phyloP scores from a whole-genome alignment of 208 protist genomes.

The Trypanosoma cruzi region DNA sequence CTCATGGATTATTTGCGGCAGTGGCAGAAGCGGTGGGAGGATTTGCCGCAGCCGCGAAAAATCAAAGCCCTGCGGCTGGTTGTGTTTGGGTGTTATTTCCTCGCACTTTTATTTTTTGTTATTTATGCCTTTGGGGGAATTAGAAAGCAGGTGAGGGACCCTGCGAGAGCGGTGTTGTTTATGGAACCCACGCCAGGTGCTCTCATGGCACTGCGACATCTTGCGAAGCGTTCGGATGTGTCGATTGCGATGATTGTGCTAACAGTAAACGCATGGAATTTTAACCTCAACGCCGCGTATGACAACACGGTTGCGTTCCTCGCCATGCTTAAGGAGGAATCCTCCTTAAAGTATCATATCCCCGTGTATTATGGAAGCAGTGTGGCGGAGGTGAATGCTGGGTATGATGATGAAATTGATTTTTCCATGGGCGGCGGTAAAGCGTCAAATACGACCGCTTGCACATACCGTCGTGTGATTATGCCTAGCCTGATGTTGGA shows the following conservation, averaged over 20 bases:
- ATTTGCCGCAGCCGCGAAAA: conserved; percentile 71
- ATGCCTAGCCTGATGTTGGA: conserved; percentile 7
- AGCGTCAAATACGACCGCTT: conserved; percentile 14
- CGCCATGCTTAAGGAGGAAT: conserved; percentile 40
- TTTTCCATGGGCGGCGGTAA: not conserved
- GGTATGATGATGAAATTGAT: conserved; percentile 15
- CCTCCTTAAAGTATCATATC: conserved; percentile 31
- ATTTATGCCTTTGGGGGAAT: conserved; percentile 77
- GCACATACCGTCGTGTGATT: conserved; percentile 32
- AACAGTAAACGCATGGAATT: conserved; percentile 41
- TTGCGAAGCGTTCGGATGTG: conserved; percentile 65
- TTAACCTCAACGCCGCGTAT: conserved; percentile 32
- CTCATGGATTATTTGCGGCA: conserved; percentile 50
- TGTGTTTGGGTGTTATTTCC: conserved; percentile 52
- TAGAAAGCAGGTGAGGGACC: conserved; percentile 29
- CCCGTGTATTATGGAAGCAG: conserved; percentile 54
- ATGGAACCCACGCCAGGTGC: conserved; percentile 65
- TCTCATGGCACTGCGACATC: conserved; percentile 61
- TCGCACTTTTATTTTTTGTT: conserved; percentile 74
- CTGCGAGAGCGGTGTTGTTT: conserved; percentile 55
- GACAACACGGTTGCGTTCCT: conserved; percentile 38
- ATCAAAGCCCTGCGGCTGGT: conserved; percentile 55
- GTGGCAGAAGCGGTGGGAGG: conserved; percentile 43
- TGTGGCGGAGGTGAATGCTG: conserved; percentile 29
- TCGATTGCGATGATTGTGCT: conserved; percentile 64